phyloP scores from a whole-genome alignment of 257 asterid genomes.

The Cruciata laevipes region DNA sequence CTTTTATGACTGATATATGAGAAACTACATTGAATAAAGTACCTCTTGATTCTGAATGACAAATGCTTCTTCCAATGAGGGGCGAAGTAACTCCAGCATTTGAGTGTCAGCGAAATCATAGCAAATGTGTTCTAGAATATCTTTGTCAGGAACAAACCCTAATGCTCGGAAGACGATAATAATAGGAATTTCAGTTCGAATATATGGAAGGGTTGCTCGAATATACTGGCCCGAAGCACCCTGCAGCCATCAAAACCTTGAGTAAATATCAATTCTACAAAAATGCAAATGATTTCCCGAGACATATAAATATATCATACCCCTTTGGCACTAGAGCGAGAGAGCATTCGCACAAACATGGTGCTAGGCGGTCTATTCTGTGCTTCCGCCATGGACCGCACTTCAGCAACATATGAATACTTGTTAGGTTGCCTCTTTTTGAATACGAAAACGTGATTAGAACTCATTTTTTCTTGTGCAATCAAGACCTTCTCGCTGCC shows the following conservation, averaged over 20 bases:
- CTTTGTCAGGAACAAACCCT: conserved; percentile 96
- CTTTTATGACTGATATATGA: background rate
- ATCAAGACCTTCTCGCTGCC: conserved; percentile 97
- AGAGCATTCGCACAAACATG: conserved; percentile 96
- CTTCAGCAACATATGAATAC: conserved; percentile 92
- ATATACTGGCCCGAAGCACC: conserved; percentile 97
- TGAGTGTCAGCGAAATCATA: conserved; percentile 87
- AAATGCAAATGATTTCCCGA: background rate
- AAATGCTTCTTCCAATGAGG: conserved; percentile 96
- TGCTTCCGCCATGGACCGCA: conserved; percentile 96
- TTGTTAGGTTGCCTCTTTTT: conserved; percentile 99
- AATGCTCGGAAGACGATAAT: conserved; percentile 88
- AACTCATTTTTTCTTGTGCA: conserved; percentile 99
- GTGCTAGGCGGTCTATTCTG: conserved; percentile 98
- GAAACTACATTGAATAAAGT: background rate
- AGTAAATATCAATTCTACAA: conserved; percentile 4
- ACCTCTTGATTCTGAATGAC: conserved; percentile 98
- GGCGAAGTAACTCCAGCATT: conserved; percentile 96
- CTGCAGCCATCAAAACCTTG: conserved; percentile 32
- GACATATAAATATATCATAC: conserved; percentile 13
- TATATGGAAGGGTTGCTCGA: conserved; percentile 92
- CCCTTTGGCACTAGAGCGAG: conserved; percentile 98
- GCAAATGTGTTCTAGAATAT: conserved; percentile 89
- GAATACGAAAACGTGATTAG: conserved; percentile 93
- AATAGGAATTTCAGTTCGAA: conserved; percentile 90